These are phyloP conservation scores for Cladosporium sp. DNA, from an alignment of 2,329 filamentous ascomycete genomes.

Conservation along the genomic window DNA sequence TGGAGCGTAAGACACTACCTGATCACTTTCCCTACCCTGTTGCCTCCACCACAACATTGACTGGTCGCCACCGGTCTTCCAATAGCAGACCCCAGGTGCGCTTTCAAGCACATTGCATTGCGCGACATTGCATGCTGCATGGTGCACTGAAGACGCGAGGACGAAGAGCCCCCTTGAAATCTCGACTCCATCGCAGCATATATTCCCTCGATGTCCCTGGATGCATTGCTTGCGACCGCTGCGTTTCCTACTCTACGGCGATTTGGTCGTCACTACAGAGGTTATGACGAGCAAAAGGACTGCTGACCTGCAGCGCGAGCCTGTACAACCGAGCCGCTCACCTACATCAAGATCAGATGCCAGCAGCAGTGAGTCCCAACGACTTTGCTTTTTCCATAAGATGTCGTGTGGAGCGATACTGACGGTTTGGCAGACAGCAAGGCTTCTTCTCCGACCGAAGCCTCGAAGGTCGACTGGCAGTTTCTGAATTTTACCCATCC, in stretches of 20 bases:
- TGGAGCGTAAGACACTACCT: constrained; percentile 7
- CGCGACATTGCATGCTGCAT: constrained; percentile 10
- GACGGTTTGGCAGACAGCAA: constrained; percentile 18
- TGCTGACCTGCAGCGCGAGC: neutral
- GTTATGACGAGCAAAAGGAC: neutral
- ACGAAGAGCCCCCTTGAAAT: constrained; percentile 19
- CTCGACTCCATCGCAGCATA: neutral
- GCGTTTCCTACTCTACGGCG: neutral
- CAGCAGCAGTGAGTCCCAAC: constrained; percentile 5
- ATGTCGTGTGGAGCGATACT: neutral
- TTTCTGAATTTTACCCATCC: constrained; percentile 32
- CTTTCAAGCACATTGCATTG: constrained; percentile 20
- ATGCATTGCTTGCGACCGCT: neutral
- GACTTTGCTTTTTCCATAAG: too few relatives aligned
- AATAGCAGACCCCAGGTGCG: constrained; percentile 21
- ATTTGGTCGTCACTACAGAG: neutral
- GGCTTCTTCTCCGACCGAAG: constrained; percentile 16
- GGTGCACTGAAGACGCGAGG: constrained; percentile 7
- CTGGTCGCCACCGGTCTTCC: constrained; percentile 25
- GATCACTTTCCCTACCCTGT: constrained; percentile 17
- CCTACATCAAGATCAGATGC: constrained; percentile 3
- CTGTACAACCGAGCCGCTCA: neutral
- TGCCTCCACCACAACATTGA: constrained; percentile 23
- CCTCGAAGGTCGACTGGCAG: constrained; percentile 27
- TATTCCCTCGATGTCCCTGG: constrained; percentile 1